Conservation (phyloP, 352 stramenopile genomes). For the Phytophthora ramorum region DNA sequence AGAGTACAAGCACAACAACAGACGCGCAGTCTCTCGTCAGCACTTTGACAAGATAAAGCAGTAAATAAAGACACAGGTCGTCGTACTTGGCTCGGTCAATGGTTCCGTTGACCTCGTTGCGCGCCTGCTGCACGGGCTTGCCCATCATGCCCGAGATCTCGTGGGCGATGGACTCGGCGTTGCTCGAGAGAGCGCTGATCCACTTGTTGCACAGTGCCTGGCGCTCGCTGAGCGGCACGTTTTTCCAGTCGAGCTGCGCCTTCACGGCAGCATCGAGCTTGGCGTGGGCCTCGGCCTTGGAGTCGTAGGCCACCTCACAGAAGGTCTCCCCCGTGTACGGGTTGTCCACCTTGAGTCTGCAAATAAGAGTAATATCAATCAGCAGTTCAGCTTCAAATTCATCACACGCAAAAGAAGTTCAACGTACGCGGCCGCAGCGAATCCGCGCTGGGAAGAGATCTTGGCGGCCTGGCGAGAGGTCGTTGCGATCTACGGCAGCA, state of each 20-base stretch:
- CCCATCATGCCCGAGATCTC: constrained; percentile 90
- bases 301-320: constrained; percentile 68
- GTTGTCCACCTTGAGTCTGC: constrained; percentile 76
- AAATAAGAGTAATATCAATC: background rate
- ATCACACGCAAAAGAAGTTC: background rate
- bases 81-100: constrained; percentile 68
- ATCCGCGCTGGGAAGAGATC: constrained; percentile 32
- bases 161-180: constrained; percentile 63
- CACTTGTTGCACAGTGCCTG: constrained; percentile 72
- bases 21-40: constrained; percentile 6
- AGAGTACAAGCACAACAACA: background rate
- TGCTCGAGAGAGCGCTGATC: constrained; percentile 61
- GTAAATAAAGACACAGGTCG: background rate
- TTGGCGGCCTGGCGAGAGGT: constrained; percentile 22
- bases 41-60: background rate
- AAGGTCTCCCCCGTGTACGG: constrained; percentile 77
- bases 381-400: background rate
- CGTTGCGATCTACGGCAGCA: constrained; percentile 22
- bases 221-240: constrained; percentile 60
- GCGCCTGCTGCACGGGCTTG: constrained; percentile 79
- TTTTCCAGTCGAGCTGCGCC: constrained; percentile 68
- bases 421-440: constrained; percentile 46
- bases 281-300: constrained; percentile 52
- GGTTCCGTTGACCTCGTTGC: constrained; percentile 78
- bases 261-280: constrained; percentile 66